Base-by-base conservation (phyloP, 2,329 filamentous ascomycete species). In the Aspergillus neotritici region DNA sequence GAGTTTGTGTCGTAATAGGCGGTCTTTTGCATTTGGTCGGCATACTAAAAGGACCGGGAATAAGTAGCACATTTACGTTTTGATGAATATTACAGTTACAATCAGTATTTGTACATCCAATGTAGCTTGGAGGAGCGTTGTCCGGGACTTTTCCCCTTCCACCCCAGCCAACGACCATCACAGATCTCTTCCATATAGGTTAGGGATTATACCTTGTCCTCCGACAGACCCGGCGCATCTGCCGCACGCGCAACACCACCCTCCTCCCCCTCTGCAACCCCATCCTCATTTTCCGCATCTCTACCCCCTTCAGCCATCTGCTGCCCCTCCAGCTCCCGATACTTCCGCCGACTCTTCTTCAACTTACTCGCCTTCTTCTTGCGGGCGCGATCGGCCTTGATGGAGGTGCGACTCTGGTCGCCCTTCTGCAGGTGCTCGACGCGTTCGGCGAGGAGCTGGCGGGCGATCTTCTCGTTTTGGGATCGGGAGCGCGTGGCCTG, bases 401-500 rank as follows among this genome's bases (percentile, higher is more conserved):
- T 94, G 4, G 73, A 76, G 15, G 79, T 79, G 62, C 88, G 93
- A 25, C 82, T 85, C 57, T 86, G 83, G 15, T 81, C 76, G 2
- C 91, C 91, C 54, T 87, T 83, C 53, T 79, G 72, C 30, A 84
- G 56, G 53, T 85, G 76, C 65, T 98, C 93, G n/a, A 87, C 70
- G 56, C 78, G 80, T 54, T 87, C 82, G 16, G 86, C 86, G 25
- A 96, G 75, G 33, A 94, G 72, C 52, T 82, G 75, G 32, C 90
- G 78, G 10, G 93, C 93, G 49, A 87, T 84, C 65, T 86, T 90
- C 50, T 90, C 80, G 64, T 98, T 98, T 67, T 94, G 86, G 44
- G 79, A 79, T 13, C 88, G 81, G 1, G 87, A 94, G 37, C 93
- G 83, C 7, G 93, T 97, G 14, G 84, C 88, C 68, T 98, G 93